Percentiles rank a stretch among this genome's conserved stretches.
phyloP scores from a whole-genome alignment of 768 basidiomycete genomes.

The Heimioporus sp. region DNA sequence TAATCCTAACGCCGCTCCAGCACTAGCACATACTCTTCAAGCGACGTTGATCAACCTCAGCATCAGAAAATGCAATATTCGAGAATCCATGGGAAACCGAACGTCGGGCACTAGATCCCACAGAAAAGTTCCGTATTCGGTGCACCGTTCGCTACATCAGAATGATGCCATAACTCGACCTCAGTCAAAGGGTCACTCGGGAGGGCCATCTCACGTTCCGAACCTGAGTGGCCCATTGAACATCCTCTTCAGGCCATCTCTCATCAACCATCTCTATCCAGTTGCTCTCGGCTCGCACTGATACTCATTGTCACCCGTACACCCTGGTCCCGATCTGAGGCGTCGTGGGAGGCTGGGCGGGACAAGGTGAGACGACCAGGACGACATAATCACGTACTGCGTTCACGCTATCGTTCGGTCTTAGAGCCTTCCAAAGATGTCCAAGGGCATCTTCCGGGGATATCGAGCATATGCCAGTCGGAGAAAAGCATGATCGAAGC shows the following conservation, averaged over 20 bases:
- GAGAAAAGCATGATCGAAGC: neutral
- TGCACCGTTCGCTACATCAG: neutral
- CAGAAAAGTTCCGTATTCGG: neutral
- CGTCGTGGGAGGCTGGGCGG: too few species aligned
- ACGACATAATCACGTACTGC: neutral
- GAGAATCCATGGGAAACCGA: slow-evolving; percentile 5
- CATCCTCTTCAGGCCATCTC: neutral
- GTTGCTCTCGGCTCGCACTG: neutral
- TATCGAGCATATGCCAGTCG: neutral
- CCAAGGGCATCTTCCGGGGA: neutral
- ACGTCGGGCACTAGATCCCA: neutral
- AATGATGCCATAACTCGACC: neutral
- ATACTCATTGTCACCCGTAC: too few species aligned
- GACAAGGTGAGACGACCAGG: neutral
- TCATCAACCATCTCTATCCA: neutral
- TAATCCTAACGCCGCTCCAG: slow-evolving; percentile 86
- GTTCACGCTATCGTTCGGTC: neutral
- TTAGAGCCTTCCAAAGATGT: neutral
- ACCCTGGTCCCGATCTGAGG: too few species aligned
- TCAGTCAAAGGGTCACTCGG: neutral
- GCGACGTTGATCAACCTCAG: slow-evolving; percentile 94
- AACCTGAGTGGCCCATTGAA: neutral
- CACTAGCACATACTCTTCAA: slow-evolving; percentile 94
- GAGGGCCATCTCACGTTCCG: slow-evolving; percentile 4
- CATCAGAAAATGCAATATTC: slow-evolving; percentile 66